Conservation (phyloP, 2,329 filamentous ascomycete genomes). For the Diplodia scrobiculata region DNA sequence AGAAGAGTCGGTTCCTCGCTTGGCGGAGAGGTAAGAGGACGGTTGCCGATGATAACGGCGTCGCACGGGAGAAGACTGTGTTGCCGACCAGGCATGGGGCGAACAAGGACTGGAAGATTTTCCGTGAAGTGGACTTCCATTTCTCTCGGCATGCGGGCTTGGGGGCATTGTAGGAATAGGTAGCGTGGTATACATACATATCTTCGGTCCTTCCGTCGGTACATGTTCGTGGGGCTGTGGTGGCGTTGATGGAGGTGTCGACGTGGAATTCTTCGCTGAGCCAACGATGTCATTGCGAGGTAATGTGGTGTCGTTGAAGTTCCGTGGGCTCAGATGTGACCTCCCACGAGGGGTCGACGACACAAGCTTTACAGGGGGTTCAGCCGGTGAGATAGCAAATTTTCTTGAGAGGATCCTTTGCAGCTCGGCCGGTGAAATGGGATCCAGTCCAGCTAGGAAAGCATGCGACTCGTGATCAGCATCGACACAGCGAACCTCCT, state of each 20-base stretch:
- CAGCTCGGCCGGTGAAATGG: neutral
- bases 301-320: neutral
- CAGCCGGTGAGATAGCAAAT: neutral
- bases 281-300: neutral
- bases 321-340: neutral
- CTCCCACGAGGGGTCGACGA: neutral
- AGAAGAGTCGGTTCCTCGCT: neutral
- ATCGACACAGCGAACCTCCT: neutral
- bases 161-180: slow-evolving; percentile 4
- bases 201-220: neutral
- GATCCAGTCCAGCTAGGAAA: neutral
- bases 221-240: neutral
- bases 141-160: neutral
- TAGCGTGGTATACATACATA: neutral
- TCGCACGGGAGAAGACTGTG: neutral
- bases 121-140: neutral
- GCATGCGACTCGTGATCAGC: neutral
- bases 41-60: slow-evolving; percentile 5
- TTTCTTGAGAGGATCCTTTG: neutral
- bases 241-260: slow-evolving; percentile 5
- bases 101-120: neutral
- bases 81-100: neutral
- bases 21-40: slow-evolving; percentile 17
- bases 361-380: neutral
- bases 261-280: neutral